A percentile compares a stretch with the other conserved stretches of the same genome.
Conservation (phyloP, 1,284 basidiomycete species). For the Cutaneotrichosporon sp. region DNA sequence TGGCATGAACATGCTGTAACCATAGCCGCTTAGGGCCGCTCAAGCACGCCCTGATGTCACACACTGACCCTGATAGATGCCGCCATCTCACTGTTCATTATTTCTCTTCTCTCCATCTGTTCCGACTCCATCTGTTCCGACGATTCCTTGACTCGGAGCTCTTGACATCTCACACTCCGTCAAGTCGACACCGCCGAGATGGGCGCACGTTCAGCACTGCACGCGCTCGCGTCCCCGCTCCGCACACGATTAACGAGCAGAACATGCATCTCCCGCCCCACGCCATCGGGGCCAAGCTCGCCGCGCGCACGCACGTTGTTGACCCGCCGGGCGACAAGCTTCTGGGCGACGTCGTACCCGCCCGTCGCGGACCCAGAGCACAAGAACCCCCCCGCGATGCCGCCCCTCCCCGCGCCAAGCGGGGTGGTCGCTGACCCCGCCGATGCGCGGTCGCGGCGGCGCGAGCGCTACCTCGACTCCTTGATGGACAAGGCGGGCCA, state of each 20-base stretch:
- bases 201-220: not conserved
- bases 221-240: not conserved
- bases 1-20: no score
- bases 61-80: no score
- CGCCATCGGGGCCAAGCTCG: not conserved
- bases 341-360: slow-evolving; percentile 20
- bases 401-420: slow-evolving; percentile 8
- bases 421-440: slow-evolving; percentile 2
- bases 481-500: slow-evolving; percentile 49
- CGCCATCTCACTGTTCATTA: no score
- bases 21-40: not conserved
- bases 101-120: not conserved
- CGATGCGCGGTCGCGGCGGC: slow-evolving; percentile 8
- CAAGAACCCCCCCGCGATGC: not conserved
- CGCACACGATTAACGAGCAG: no score
- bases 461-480: slow-evolving; percentile 42
- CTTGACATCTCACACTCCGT: no score
- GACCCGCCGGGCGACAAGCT: slow-evolving; percentile 16
- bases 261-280: not conserved
- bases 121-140: no score
- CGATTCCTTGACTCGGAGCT: no score
- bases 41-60: not conserved
- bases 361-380: not conserved
- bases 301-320: slow-evolving; percentile 1
- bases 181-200: not conserved